Percentiles rank a stretch among this genome's conserved stretches.
phyloP scores from a whole-genome alignment of 495 filamentous ascomycete species.

The Aspergillus wentii region DNA sequence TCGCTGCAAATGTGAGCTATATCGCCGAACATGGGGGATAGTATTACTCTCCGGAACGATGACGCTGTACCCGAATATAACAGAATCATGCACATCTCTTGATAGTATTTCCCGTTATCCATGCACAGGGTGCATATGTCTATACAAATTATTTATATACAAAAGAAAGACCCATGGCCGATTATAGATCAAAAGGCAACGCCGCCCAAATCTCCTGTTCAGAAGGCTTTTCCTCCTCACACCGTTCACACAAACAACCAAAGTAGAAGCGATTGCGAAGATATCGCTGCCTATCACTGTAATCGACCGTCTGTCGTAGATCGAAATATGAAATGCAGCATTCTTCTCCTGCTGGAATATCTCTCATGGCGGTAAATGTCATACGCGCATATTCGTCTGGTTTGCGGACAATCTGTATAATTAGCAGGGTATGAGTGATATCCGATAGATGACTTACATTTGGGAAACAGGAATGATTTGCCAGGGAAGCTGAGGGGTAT shows the following conservation, averaged over 20 bases:
- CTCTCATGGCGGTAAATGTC: conserved; percentile 30
- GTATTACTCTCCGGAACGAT: too few relatives aligned
- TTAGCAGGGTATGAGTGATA: too few relatives aligned
- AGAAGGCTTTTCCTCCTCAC: conserved; percentile 19
- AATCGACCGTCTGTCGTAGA: conserved; percentile 16
- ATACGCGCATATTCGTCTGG: conserved; percentile 30
- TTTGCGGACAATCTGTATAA: conserved; percentile 28
- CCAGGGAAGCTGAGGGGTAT: conserved; percentile 32
- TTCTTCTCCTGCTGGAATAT: conserved; percentile 32
- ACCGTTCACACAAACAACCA: conserved; percentile 27
- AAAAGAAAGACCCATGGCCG: too few relatives aligned
- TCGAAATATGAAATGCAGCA: conserved; percentile 41
- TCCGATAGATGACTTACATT: conserved; percentile 37
- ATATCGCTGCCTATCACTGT: conserved; percentile 22
- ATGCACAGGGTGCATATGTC: too few relatives aligned
- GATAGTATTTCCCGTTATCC: too few relatives aligned
- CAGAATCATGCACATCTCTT: too few relatives aligned
- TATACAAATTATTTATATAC: too few relatives aligned
- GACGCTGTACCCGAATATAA: too few relatives aligned
- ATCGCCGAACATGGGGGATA: too few relatives aligned
- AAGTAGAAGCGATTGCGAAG: conserved; percentile 29
- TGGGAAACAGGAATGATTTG: conserved; percentile 35
- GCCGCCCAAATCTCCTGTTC: conserved; percentile 7
- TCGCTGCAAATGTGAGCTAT: too few relatives aligned
- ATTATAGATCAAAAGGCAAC: too few relatives aligned